Percentiles rank a stretch among this genome's conserved stretches.
These are phyloP conservation scores for Circinella umbellata DNA, from an alignment of 371 early-diverging fungal genomes.

Conservation along the genomic window DNA sequence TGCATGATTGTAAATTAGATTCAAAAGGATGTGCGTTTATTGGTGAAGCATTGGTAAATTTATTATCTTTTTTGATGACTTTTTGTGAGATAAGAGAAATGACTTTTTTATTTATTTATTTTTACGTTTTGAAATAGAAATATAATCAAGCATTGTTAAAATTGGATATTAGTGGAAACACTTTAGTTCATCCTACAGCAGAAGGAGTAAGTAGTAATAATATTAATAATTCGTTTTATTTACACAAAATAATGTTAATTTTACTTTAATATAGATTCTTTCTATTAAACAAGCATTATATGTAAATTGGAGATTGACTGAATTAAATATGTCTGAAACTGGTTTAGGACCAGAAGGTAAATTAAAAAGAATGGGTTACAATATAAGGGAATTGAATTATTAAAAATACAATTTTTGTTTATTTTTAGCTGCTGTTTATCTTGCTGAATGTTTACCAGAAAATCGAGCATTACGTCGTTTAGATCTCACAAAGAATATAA, in stretches of 20 bases:
- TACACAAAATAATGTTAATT: too few species aligned
- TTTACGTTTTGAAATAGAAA: slow-evolving; percentile 42
- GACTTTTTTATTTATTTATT: too few species aligned
- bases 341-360: slow-evolving; percentile 64
- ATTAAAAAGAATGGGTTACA: too few species aligned
- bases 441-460: slow-evolving; percentile 84
- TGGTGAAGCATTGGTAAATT: slow-evolving; percentile 66
- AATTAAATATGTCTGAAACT: slow-evolving; percentile 68
- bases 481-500: slow-evolving; percentile 77
- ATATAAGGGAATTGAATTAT: too few species aligned
- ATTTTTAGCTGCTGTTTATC: slow-evolving; percentile 66
- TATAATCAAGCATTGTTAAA: slow-evolving; percentile 49
- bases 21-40: slow-evolving; percentile 52
- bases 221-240: too few species aligned
- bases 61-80: not conserved
- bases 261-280: slow-evolving; percentile 37
- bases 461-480: slow-evolving; percentile 66
- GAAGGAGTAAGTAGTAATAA: slow-evolving; percentile 50
- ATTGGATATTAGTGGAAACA: slow-evolving; percentile 52
- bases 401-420: too few species aligned
- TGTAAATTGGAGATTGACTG: slow-evolving; percentile 66
- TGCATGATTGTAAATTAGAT: slow-evolving; percentile 66
- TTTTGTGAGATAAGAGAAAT: too few species aligned
- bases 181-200: slow-evolving; percentile 35
- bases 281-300: slow-evolving; percentile 65